A percentile compares a stretch with the other conserved stretches of the same genome.
Evolutionary conservation across 177 flowering plant species (phyloP).

Genomic region (Vitis hybrid): DNA sequence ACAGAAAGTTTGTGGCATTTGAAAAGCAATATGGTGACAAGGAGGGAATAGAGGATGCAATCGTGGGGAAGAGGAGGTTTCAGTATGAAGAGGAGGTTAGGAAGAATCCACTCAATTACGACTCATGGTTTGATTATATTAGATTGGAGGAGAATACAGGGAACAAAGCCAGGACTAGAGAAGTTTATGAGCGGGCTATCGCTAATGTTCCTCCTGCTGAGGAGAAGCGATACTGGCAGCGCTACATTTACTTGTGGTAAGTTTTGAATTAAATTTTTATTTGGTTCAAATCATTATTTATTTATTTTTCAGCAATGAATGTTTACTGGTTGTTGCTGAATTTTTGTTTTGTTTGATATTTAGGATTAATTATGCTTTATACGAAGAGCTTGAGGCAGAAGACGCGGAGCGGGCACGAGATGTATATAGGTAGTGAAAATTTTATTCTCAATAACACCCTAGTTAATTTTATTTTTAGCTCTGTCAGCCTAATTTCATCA

Average conservation of each 20-base stretch:
- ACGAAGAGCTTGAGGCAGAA: constrained; percentile 87
- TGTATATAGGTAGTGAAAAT: constrained; percentile 58
- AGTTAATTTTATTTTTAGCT: background rate
- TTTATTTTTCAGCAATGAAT: background rate
- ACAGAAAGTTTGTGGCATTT: constrained; percentile 86
- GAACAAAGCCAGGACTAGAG: constrained; percentile 63
- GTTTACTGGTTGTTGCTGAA: background rate
- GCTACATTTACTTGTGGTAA: constrained; percentile 89
- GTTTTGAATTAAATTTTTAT: constrained; percentile 12
- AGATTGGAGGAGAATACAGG: constrained; percentile 86
- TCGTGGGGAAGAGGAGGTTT: constrained; percentile 94
- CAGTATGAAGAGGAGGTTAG: constrained; percentile 93
- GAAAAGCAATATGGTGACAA: constrained; percentile 93
- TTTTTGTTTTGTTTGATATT: constrained; percentile 1
- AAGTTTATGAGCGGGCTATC: constrained; percentile 87
- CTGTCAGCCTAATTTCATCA: no score
- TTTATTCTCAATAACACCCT: background rate
- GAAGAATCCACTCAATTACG: constrained; percentile 85
- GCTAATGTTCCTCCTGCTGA: constrained; percentile 94
- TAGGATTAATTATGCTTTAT: constrained; percentile 93
- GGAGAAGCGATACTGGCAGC: constrained; percentile 97
- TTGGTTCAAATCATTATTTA: background rate
- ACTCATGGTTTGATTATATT: constrained; percentile 90
- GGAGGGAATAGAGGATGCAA: constrained; percentile 96
- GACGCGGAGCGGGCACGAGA: constrained; percentile 78